Evolutionary conservation across 2,329 filamentous ascomycete species (phyloP), one percentile per base, ranked within the genome.

Genomic region (Leptographium wingfieldii): DNA sequence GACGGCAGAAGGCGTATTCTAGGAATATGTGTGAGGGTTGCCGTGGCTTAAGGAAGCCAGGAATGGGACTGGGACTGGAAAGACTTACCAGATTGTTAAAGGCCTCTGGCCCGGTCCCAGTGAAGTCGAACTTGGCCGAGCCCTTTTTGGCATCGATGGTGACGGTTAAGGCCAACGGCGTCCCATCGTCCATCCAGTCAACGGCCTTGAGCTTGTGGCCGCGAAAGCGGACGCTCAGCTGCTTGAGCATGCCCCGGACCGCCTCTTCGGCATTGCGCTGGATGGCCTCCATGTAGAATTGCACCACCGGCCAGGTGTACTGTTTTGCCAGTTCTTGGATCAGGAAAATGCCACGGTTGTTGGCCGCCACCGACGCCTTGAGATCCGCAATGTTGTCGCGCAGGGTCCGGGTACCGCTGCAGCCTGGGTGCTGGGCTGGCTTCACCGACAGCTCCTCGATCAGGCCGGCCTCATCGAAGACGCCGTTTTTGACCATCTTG

Each of bases 341-440:
- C 22, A 90, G 74, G 51, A 81, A 82, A 66, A 89, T 89, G 7
- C 87, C 87, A 63, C 88, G 87, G 65, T 87, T 83, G 65, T 90
- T 90, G 5, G 86, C 85, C 0, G 87, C 86, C 31, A 90, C 82
- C 67, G 89, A 85, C 0, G 87, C 87, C 70, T 88, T 88, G 31
- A 90, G 74, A 68, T 90, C 87, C 40, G 87, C 87, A 60, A 90
- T 73, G 66, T 90, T 90, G 68, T 90, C 87, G n/a, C 80, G 81
- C 1, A 90, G 73, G 69, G 85, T 88, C 49, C 87, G 74, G 0
- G 86, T 88, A 2, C 87, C 86, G 57, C 80, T 83, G 69, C 86
- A 90, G 2, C 84, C 87, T 2, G 81, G 80, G 14, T 29, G 35
- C 14, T 14, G 76, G 0, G 84, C 83, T 0, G 86, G 87, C 64